Evolutionary conservation across 2,329 filamentous ascomycete species (phyloP), one percentile per base, ranked within the genome.

Genomic region (Diaporthe eres): DNA sequence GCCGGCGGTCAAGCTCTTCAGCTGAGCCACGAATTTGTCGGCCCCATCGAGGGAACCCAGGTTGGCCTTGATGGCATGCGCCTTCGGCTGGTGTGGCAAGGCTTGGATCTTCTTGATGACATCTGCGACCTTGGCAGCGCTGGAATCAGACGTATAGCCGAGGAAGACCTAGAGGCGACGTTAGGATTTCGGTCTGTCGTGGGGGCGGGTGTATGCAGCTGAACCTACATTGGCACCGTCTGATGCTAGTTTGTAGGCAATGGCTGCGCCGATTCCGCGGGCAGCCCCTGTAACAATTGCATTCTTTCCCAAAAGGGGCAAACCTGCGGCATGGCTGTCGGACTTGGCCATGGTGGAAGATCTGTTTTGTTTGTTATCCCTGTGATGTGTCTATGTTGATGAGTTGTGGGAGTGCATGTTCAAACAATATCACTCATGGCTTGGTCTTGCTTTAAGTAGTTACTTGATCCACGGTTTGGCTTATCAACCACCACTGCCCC

Each of bases 121-220:
- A 79, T 92, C 90, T 77, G 90, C 87, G n/a, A 92, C 82, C 77
- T 90, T 92, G 4, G 89, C 83, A 0, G 90, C 89, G n/a, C 92
- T 92, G 13, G 91, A 84, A 39, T 92, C 88, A 2, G 92, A 92
- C 77, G 93, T 88, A 80, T 93, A 93, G 2, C 91, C 91, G 28
- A 94, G 82, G 12, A 91, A 88, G 8, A 83, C 79, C 81, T 83
- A 44, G 73, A 73, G 12, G 42, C 22, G 25, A 19, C 37, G 15
- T 63, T 6, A 63, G 37, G 28, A 44, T 28, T 17, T 44, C 37
- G 28, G 8, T 19, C 37, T 25, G 57, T 3, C 15, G 37, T 5
- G 37, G 17, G 1, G 58, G 37, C 8, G 8, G 34, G 31, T 31
- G 37, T 3, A 2, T 28, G 15, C 15, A 63, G 10, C 7, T 28